Evolutionary conservation across 2,329 filamentous ascomycete genomes (phyloP).

Genomic region (Beauveria medogensis): DNA sequence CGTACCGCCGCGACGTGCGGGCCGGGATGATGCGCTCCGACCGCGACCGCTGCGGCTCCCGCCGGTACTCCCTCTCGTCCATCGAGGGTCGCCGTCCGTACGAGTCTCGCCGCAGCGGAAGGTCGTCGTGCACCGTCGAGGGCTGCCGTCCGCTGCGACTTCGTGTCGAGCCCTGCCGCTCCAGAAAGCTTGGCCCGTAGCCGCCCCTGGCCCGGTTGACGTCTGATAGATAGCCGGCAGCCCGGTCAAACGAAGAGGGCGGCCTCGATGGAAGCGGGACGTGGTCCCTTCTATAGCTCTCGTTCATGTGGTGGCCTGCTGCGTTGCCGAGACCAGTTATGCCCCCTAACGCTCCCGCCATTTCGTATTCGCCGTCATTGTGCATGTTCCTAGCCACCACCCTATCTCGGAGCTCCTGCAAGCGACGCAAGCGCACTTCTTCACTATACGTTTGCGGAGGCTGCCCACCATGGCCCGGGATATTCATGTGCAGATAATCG

Average conservation of each 20-base stretch:
- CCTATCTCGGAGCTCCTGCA: conserved; percentile 40
- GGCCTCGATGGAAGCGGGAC: conserved; percentile 15
- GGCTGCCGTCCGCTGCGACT: conserved; percentile 5
- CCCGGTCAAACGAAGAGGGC: conserved; percentile 19
- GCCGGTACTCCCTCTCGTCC: conserved; percentile 1
- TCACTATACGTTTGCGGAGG: conserved; percentile 35
- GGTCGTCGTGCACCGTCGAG: not conserved
- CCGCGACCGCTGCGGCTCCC: not conserved
- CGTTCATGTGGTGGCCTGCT: conserved; percentile 52
- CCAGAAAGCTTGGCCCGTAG: conserved; percentile 34
- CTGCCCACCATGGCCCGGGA: conserved; percentile 29
- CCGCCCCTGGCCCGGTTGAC: conserved; percentile 36
- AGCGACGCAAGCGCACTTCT: conserved; percentile 35
- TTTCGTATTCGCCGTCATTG: conserved; percentile 29
- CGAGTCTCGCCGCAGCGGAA: not conserved
- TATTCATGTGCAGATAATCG: conserved; percentile 45
- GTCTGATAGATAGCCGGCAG: conserved; percentile 35
- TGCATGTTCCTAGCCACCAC: conserved; percentile 29
- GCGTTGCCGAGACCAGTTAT: conserved; percentile 41
- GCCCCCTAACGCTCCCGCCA: conserved; percentile 26
- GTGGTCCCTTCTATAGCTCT: conserved; percentile 39
- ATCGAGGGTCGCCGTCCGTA: not conserved
- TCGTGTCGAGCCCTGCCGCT: conserved; percentile 42
- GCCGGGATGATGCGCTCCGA: conserved; percentile 7
- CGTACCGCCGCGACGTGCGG: conserved; percentile 18